Conservation (phyloP, 352 stramenopile genomes). For the Phytophthora brassicae region DNA sequence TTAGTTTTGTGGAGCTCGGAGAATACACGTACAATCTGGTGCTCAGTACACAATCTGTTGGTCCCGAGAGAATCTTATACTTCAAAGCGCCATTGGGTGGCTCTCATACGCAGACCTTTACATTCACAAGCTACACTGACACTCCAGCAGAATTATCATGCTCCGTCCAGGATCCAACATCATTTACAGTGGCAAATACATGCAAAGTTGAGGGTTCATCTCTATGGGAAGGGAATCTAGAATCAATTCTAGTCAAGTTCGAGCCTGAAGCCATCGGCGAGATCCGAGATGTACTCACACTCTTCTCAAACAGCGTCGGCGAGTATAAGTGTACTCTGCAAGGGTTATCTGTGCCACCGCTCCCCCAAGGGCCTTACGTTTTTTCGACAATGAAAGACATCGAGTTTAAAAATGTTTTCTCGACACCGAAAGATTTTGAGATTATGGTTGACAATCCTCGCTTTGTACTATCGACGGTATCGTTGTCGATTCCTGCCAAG, state of each 20-base stretch:
- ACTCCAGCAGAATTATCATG: slow-evolving; percentile 54
- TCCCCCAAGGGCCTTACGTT: slow-evolving; percentile 85
- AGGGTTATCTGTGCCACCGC: slow-evolving; percentile 70
- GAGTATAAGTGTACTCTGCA: slow-evolving; percentile 86
- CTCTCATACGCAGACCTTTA: slow-evolving; percentile 77
- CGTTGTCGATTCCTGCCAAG: slow-evolving; percentile 73
- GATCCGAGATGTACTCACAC: slow-evolving; percentile 72
- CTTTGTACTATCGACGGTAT: slow-evolving; percentile 65
- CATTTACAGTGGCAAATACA: slow-evolving; percentile 64
- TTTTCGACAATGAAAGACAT: slow-evolving; percentile 68
- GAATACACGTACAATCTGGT: slow-evolving; percentile 88
- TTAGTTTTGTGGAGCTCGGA: slow-evolving; percentile 84
- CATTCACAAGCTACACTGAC: slow-evolving; percentile 63
- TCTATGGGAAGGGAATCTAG: slow-evolving; percentile 76
- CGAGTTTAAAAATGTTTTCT: slow-evolving; percentile 92
- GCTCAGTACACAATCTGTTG: slow-evolving; percentile 70
- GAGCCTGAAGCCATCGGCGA: slow-evolving; percentile 89
- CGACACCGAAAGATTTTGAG: slow-evolving; percentile 67
- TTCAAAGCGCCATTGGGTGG: slow-evolving; percentile 85
- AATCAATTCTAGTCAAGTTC: slow-evolving; percentile 78
- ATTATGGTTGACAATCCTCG: slow-evolving; percentile 75
- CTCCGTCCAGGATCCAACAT: slow-evolving; percentile 53
- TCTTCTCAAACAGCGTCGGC: slow-evolving; percentile 64
- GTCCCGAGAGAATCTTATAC: slow-evolving; percentile 66
- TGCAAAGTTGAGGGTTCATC: slow-evolving; percentile 51